Evolutionary conservation across 257 asterid species (phyloP).

Genomic region (Capsicum baccatum): DNA sequence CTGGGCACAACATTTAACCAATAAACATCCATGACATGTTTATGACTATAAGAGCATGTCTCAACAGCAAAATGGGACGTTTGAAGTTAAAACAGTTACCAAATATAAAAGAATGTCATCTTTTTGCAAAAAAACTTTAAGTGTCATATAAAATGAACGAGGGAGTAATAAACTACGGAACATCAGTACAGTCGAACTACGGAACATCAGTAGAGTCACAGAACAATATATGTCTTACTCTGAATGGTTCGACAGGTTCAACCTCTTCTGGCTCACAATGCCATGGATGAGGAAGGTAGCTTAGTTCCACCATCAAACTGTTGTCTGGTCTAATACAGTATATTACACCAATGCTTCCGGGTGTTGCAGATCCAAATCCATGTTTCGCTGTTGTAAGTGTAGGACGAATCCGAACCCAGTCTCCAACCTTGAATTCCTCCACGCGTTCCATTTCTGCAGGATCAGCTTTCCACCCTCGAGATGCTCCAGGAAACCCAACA

Average conservation of each 20-base stretch:
- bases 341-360: slow-evolving; percentile 94
- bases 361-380: slow-evolving; percentile 94
- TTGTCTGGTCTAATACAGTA: slow-evolving; percentile 90
- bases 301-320: slow-evolving; percentile 78
- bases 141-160: not conserved
- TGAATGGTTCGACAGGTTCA: slow-evolving; percentile 92
- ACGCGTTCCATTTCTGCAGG: slow-evolving; percentile 99
- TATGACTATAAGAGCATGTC: slow-evolving; percentile 12
- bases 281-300: slow-evolving; percentile 98
- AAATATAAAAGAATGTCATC: not conserved
- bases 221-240: slow-evolving; percentile 55
- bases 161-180: not conserved
- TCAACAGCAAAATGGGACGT: not conserved
- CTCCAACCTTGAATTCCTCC: slow-evolving; percentile 97
- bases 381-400: slow-evolving; percentile 91
- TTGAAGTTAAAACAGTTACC: not conserved
- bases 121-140: not conserved
- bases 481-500: slow-evolving; percentile 99
- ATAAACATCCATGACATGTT: slow-evolving; percentile 9
- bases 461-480: slow-evolving; percentile 99
- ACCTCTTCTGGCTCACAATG: slow-evolving; percentile 99
- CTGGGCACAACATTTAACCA: not conserved
- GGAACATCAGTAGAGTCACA: not conserved
- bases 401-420: slow-evolving; percentile 99
- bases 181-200: not conserved